phyloP scores from a whole-genome alignment of 139 green algal species.

The Chlorella sp. region DNA sequence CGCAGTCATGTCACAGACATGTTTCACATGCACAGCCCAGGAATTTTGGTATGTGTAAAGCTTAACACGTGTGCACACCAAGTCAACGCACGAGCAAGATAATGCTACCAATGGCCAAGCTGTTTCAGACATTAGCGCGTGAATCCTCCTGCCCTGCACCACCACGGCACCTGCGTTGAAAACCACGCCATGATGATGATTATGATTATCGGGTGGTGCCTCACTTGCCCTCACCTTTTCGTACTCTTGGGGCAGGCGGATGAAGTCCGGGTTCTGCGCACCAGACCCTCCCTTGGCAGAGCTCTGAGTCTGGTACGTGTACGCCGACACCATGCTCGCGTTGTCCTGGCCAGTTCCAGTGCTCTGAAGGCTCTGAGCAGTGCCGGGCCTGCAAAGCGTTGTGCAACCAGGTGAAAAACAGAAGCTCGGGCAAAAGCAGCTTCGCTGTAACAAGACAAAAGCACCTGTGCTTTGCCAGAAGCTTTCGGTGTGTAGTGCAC shows the following conservation, averaged over 20 bases:
- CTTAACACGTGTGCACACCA: too few species aligned
- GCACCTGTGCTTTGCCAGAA: too few species aligned
- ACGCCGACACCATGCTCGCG: constrained; percentile 11
- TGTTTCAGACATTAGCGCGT: neutral
- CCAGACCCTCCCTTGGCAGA: constrained; percentile 12
- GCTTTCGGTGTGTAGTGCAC: too few species aligned
- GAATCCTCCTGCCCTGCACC: too few species aligned
- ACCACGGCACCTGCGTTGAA: too few species aligned
- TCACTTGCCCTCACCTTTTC: constrained; percentile 25
- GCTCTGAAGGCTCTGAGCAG: neutral
- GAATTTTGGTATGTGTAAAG: too few species aligned
- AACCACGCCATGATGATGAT: too few species aligned
- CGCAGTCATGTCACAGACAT: too few species aligned
- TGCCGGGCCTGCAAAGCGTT: neutral
- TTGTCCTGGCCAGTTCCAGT: neutral
- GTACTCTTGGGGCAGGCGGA: constrained; percentile 42
- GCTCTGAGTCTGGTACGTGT: constrained; percentile 25
- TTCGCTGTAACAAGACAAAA: too few species aligned
- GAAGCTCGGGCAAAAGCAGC: neutral
- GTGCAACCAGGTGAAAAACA: neutral
- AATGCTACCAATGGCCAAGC: neutral
- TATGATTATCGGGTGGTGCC: too few species aligned
- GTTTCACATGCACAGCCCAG: too few species aligned
- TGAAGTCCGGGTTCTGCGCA: constrained; percentile 30
- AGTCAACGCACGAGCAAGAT: neutral